Conservation (phyloP, 805 yeast genomes). For the Yamadazyma nakazawae region DNA sequence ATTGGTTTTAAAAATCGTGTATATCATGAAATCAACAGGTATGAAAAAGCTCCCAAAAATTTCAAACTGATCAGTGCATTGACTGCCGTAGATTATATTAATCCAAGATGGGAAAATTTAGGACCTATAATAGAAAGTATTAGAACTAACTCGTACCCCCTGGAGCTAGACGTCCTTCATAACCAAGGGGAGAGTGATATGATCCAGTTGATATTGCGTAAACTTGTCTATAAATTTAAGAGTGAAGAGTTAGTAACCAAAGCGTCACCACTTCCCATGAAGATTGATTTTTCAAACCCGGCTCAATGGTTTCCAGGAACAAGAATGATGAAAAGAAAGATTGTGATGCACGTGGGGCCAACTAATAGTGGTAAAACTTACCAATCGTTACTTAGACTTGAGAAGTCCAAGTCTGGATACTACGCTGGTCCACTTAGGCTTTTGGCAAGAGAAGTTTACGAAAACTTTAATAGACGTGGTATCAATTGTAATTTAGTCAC, state of each 20-base stretch:
- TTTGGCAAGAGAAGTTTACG: conserved; percentile 88
- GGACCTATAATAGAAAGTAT: conserved; percentile 20
- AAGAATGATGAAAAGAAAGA: conserved; percentile 68
- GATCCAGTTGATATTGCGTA: conserved; percentile 19
- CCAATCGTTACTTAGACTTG: conserved; percentile 68
- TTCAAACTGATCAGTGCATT: background rate
- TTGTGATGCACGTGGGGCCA: conserved; percentile 95
- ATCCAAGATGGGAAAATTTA: conserved; percentile 25
- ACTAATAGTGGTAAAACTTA: conserved; percentile 96
- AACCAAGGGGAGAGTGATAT: conserved; percentile 18
- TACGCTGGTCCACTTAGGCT: conserved; percentile 94
- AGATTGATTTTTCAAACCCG: conserved; percentile 33
- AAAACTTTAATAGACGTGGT: conserved; percentile 65
- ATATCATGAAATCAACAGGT: background rate
- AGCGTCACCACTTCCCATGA: conserved; percentile 4
- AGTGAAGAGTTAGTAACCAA: background rate
- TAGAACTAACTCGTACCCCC: conserved; percentile 17
- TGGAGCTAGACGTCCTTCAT: conserved; percentile 15
- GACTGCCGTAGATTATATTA: conserved; percentile 19
- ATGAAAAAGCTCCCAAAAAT: background rate
- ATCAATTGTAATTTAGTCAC: conserved; percentile 80
- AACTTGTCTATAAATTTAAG: conserved; percentile 23
- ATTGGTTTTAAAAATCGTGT: background rate
- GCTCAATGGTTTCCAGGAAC: conserved; percentile 81
- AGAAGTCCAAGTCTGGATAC: conserved; percentile 67